Evolutionary conservation across 176 grass and related monocot genomes (phyloP).

Genomic region (Aegilops bicornis): DNA sequence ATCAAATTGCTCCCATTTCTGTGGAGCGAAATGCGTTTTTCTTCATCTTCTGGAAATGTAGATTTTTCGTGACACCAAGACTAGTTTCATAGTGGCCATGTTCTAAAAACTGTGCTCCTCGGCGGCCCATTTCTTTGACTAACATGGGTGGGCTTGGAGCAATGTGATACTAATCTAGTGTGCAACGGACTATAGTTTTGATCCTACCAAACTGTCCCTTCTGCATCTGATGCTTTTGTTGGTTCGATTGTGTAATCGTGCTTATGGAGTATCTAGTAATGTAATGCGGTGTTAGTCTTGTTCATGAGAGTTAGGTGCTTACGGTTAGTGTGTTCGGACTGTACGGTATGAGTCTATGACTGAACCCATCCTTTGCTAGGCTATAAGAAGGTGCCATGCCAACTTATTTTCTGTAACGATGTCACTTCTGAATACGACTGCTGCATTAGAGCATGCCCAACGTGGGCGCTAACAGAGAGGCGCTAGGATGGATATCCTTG

Average conservation of each 20-base stretch:
- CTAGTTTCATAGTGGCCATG: neutral
- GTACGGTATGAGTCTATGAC: neutral
- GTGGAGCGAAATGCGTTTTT: neutral
- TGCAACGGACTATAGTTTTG: neutral
- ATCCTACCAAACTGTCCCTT: neutral
- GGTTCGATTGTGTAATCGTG: neutral
- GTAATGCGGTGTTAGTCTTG: neutral
- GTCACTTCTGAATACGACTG: neutral
- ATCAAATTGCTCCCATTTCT: too few species aligned
- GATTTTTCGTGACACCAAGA: neutral
- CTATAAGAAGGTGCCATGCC: neutral
- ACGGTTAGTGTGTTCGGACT: neutral
- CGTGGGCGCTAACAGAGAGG: too few species aligned
- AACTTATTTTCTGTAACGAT: neutral
- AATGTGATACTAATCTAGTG: conserved; percentile 1
- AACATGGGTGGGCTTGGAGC: neutral
- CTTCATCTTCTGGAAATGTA: neutral
- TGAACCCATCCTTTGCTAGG: neutral
- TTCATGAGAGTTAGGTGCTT: neutral
- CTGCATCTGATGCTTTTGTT: neutral
- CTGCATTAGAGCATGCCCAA: neutral
- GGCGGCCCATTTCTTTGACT: neutral
- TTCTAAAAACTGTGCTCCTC: neutral
- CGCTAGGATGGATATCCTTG: too few species aligned
- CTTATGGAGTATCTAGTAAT: neutral